Evolutionary conservation across 2,329 filamentous ascomycete species (phyloP).

Genomic region (Biscogniauxia sp.): DNA sequence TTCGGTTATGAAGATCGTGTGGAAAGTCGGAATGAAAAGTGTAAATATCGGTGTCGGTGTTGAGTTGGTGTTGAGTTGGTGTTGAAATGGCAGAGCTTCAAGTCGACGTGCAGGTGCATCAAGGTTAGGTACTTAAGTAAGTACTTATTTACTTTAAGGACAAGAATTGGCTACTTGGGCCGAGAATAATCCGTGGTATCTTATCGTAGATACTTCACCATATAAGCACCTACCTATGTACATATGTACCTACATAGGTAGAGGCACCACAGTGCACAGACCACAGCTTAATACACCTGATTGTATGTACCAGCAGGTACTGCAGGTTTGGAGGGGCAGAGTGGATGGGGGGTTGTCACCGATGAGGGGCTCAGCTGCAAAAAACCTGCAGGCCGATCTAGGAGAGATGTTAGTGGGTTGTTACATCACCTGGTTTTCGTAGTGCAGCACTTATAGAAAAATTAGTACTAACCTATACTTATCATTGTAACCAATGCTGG

Average conservation of each 20-base stretch:
- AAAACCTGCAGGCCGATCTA: slow-evolving; percentile 19
- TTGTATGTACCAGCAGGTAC: too few relatives aligned
- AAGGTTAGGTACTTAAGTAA: too few relatives aligned
- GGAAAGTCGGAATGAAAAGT: neutral
- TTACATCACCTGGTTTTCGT: slow-evolving; percentile 13
- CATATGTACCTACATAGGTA: too few relatives aligned
- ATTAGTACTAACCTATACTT: too few relatives aligned
- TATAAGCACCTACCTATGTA: too few relatives aligned
- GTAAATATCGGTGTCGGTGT: neutral
- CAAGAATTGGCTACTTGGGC: too few relatives aligned
- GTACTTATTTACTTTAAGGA: too few relatives aligned
- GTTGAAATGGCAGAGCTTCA: neutral
- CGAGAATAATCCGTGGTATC: slow-evolving; percentile 1
- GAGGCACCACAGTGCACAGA: neutral
- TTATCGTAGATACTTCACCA: slow-evolving; percentile 3
- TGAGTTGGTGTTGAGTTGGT: neutral
- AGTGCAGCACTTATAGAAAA: neutral
- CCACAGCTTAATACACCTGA: slow-evolving; percentile 1
- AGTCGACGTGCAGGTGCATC: too few relatives aligned
- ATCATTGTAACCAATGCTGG: neutral
- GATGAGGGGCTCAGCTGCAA: neutral
- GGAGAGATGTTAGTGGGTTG: slow-evolving; percentile 8
- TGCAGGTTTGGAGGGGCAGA: neutral
- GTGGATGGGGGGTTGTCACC: too few relatives aligned
- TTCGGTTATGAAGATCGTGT: neutral